Base-by-base conservation (phyloP, 164 flowering plant genomes). In the Magnolia officinalis region DNA sequence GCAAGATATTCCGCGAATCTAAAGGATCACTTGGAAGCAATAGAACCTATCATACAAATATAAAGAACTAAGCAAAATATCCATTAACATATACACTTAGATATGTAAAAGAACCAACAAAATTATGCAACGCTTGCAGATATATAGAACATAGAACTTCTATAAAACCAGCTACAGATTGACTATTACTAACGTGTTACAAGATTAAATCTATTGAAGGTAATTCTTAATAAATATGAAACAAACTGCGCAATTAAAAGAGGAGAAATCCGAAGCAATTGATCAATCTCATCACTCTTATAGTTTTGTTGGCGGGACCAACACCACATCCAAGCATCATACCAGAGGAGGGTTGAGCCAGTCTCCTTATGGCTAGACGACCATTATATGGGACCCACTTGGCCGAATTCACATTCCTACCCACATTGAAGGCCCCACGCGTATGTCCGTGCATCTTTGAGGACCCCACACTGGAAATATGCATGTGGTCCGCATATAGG, bases 21-120 rank as follows among this genome's bases (percentile, higher is more conserved):
- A 94, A 90, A 81, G 99, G 99, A 85, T 96, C 97, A 77, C 84
- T 85, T n/a, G 99, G 99, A 74, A 96, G 92, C 69, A 94, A 82
- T 77, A 94, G 69, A 24, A 91, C 76, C 99, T 96, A 74, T 67
- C 49, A 73, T 19, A 31, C 68, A 37, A 74, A 72, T 24, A 78
- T 67, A 51, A 63, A 73, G 51, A 69, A 59, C 81, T 29, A 45
- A 74, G 11, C 19, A 73, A 67, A 21, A 52, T 29, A 18, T 72
- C 16, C 65, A 63, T 49, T 61, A 77, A 8, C 23, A 64, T 3
- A 64, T 55, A 29, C 24, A 9, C 6, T 67, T 24, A 29, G 67
- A 65, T 16, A 18, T 18, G 18, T 65, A 21, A 21, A 65, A 21
- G 11, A 70, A 45, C 29, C 21, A 2, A 6, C 19, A 70, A 70